phyloP scores from a whole-genome alignment of 1,139 yeast genomes.

The Candida pseudoviswanathii region DNA sequence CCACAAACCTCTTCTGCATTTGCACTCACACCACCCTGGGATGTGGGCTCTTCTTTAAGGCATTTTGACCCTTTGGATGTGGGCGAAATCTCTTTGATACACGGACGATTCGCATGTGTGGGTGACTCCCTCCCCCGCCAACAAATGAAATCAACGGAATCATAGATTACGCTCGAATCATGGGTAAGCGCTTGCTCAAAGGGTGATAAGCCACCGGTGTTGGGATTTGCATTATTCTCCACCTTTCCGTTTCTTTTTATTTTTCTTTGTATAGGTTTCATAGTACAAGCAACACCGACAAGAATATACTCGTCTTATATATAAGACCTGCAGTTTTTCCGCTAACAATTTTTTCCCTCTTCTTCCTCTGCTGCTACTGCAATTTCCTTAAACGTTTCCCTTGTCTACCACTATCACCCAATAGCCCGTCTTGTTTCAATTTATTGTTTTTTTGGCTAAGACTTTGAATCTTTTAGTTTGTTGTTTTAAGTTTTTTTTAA shows the following conservation, averaged over 20 bases:
- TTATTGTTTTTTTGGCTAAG: background rate
- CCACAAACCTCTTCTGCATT: background rate
- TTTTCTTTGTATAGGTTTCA: background rate
- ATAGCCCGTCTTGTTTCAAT: background rate
- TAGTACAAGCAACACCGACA: background rate
- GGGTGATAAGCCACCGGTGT: slow-evolving; percentile 1
- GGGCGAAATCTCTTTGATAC: background rate
- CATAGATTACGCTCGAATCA: background rate
- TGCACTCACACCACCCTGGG: background rate
- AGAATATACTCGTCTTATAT: background rate
- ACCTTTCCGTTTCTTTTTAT: background rate
- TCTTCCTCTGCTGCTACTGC: background rate
- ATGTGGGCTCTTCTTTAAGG: background rate
- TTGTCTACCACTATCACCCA: too few species aligned
- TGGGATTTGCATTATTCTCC: slow-evolving; percentile 1
- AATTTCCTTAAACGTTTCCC: background rate
- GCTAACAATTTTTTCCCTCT: background rate
- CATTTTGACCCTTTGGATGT: background rate
- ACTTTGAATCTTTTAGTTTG: background rate
- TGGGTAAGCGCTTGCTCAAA: background rate
- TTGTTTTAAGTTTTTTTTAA: background rate
- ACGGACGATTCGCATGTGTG: background rate
- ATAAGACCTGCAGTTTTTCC: background rate
- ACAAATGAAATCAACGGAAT: background rate
- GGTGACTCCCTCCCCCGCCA: too few species aligned